Base-by-base conservation (phyloP, 2,329 filamentous ascomycete genomes). In the Sclerotinia trifoliorum region DNA sequence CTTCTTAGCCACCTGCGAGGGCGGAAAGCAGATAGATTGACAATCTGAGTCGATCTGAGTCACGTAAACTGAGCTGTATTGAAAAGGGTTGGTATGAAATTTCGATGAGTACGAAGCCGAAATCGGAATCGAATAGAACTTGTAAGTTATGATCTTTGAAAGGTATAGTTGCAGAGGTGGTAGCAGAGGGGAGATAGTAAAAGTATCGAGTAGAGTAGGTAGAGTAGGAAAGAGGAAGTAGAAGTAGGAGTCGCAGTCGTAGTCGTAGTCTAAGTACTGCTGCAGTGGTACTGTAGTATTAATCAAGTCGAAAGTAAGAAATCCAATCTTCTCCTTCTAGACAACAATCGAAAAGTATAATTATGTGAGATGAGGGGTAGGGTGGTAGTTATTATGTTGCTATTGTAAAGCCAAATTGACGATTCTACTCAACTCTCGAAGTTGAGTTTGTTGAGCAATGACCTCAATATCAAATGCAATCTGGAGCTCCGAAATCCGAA, bases 391-490 rank as follows among this genome's bases (percentile, higher is more conserved):
- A 21, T 35, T 32, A 35, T 35, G 19, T 55, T 55, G 29, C 26
- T 32, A 15, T 35, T 56, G 26, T 35, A 13, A n/a, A 55, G 17
- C 8, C 4, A 35, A 55, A 35, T 35, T 55, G 29, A 3, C 52
- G 19, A 29, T 54, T 29, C 51, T 54, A 15, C 51, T 54, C 52
- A 55, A 21, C n/a, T 55, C 52, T 56, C 7, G 19, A 39, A 32
- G 29, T n/a, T 56, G 54, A 3, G 3, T 19, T 5, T 48, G 44
- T 48, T 35, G 52, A 35, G 32, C 35, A 24, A 57, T 57, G 55
- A 57, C 24, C 17, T 57, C 55, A 19, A 57, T 57, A 57, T 57
- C 55, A 57, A 57, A 35, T 57, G 13, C 10, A 19, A 17, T 42
- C 35, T 42, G 35, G 11, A 11, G 35, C 55, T 61, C 58, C 26